phyloP scores from a whole-genome alignment of 495 filamentous ascomycete species.

The Penicillium manginii region DNA sequence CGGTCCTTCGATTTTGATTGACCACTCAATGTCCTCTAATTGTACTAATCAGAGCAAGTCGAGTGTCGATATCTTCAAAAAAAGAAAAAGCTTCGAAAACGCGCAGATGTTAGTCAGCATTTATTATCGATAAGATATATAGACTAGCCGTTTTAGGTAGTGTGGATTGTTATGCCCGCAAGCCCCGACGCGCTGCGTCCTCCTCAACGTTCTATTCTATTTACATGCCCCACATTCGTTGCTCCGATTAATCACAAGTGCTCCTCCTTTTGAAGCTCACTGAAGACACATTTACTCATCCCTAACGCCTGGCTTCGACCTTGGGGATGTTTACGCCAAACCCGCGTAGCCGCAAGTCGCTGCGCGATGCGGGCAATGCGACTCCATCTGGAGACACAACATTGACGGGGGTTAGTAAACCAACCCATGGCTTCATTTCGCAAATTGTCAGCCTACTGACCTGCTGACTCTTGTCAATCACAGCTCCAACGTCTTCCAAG shows the following conservation, averaged over 20 bases:
- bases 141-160: not conserved
- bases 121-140: not conserved
- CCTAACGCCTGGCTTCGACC: not conserved
- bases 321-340: conserved; percentile 44
- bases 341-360: conserved; percentile 38
- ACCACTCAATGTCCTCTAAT: not conserved
- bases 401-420: conserved; percentile 34
- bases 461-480: not conserved
- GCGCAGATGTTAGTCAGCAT: not conserved
- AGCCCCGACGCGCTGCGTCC: not conserved
- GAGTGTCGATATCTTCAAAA: conserved; percentile 1
- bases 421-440: not conserved
- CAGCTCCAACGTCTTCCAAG: conserved; percentile 44
- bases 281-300: not conserved
- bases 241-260: not conserved
- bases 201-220: conserved; percentile 4
- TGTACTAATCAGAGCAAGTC: not conserved
- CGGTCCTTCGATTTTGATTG: not conserved
- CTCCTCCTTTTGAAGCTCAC: not conserved
- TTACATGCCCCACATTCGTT: conserved; percentile 2
- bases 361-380: conserved; percentile 28
- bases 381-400: conserved; percentile 40
- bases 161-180: conserved; percentile 1
- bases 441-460: conserved; percentile 5
- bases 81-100: conserved; percentile 6